phyloP scores from a whole-genome alignment of 208 protist species.

The Leishmania turanica region DNA sequence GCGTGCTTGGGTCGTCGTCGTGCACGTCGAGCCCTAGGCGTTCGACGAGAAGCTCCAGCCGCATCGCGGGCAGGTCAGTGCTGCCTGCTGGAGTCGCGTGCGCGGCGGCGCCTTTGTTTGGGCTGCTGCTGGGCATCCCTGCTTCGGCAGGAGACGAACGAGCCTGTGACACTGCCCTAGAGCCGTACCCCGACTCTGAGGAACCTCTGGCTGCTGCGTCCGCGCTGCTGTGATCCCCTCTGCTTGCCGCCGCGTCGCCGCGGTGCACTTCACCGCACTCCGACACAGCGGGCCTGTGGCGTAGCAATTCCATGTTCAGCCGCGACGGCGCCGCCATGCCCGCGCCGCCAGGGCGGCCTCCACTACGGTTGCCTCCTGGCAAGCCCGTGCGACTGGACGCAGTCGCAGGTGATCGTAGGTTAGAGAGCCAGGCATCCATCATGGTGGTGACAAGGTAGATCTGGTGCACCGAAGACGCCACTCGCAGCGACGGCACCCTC shows the following conservation, averaged over 20 bases:
- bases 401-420: conserved; percentile 9
- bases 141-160: background rate
- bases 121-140: background rate
- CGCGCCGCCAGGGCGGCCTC: background rate
- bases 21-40: conserved; percentile 68
- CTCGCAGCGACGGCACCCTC: conserved; percentile 58
- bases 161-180: background rate
- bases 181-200: background rate
- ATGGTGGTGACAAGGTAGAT: conserved; percentile 72
- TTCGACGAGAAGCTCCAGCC: conserved; percentile 66
- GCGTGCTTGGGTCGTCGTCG: conserved; percentile 60
- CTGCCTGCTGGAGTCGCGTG: background rate
- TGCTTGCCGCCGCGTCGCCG: background rate
- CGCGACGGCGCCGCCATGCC: background rate
- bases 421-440: conserved; percentile 72
- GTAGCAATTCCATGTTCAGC: background rate
- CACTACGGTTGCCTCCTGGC: background rate
- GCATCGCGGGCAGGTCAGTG: conserved; percentile 44
- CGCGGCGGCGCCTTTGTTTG: background rate
- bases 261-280: background rate
- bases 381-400: background rate
- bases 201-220: background rate
- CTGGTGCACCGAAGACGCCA: conserved; percentile 76
- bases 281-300: too few species aligned
- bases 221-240: too few species aligned